Evolutionary conservation across 768 basidiomycete species (phyloP).

Genomic region (Mycena sanguinolenta): DNA sequence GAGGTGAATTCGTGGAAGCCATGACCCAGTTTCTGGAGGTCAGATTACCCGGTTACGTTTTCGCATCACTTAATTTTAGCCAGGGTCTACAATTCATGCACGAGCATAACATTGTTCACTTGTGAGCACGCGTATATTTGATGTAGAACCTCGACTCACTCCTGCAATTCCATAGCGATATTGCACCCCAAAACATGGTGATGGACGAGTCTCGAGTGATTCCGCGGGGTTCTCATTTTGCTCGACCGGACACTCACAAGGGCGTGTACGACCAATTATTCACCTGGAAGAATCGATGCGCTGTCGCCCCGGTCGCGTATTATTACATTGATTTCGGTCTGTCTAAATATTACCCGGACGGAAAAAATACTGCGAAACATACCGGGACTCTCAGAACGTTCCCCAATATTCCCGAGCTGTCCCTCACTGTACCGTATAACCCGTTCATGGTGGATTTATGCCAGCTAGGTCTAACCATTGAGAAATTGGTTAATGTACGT

Average conservation of each 20-base stretch:
- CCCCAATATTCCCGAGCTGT: constrained; percentile 24
- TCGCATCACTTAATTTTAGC: neutral
- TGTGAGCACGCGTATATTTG: neutral
- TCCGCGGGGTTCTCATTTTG: constrained; percentile 25
- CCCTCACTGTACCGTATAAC: constrained; percentile 24
- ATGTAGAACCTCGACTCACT: neutral
- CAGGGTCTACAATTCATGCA: constrained; percentile 35
- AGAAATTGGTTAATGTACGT: constrained; percentile 9
- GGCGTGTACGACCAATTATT: constrained; percentile 5
- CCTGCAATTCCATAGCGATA: constrained; percentile 6
- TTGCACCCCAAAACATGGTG: constrained; percentile 26
- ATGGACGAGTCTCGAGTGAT: constrained; percentile 29
- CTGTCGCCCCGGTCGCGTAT: constrained; percentile 22
- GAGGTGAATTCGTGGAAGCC: constrained; percentile 31
- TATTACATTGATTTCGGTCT: constrained; percentile 34
- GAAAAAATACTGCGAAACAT: constrained; percentile 7
- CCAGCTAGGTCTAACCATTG: constrained; percentile 27
- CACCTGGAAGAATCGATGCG: constrained; percentile 13
- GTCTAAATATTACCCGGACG: constrained; percentile 12
- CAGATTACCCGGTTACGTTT: too few relatives aligned
- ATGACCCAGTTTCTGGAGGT: constrained; percentile 34
- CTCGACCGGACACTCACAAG: constrained; percentile 1
- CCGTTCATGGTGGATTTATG: constrained; percentile 28
- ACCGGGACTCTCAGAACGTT: constrained; percentile 15
- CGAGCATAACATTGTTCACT: constrained; percentile 25